Evolutionary conservation across 1,139 yeast genomes (phyloP).

Genomic region (Protomyces lactucae-debilis): DNA sequence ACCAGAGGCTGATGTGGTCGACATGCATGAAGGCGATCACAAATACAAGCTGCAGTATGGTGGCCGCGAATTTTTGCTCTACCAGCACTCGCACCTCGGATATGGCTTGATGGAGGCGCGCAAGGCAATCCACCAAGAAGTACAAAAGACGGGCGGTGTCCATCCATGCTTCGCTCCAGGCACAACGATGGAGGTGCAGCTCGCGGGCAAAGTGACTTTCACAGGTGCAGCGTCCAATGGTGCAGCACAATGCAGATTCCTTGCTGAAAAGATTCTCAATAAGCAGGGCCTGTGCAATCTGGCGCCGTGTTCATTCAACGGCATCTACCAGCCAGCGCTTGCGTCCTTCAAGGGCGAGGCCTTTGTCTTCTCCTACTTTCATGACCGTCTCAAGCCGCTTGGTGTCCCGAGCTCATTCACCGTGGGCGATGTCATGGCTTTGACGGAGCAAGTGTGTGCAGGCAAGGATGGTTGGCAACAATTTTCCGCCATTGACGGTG

Average conservation of each 20-base stretch:
- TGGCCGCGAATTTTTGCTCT: conserved; percentile 69
- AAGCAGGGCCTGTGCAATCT: conserved; percentile 70
- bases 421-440: conserved; percentile 71
- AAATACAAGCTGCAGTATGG: conserved; percentile 78
- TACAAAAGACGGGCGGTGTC: conserved; percentile 48
- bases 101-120: conserved; percentile 94
- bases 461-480: conserved; percentile 73
- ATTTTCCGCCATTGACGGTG: conserved; percentile 53
- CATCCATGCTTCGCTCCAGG: conserved; percentile 91
- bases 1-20: conserved; percentile 55
- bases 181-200: conserved; percentile 43
- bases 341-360: conserved; percentile 72
- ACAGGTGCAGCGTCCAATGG: conserved; percentile 65
- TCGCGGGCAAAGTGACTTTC: conserved; percentile 53
- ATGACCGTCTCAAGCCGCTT: conserved; percentile 86
- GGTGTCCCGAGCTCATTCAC: conserved; percentile 93
- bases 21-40: conserved; percentile 69
- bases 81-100: conserved; percentile 93
- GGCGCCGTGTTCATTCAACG: conserved; percentile 91
- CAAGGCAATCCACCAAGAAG: conserved; percentile 63
- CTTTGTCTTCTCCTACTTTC: conserved; percentile 87
- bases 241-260: conserved; percentile 70
- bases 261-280: conserved; percentile 77
- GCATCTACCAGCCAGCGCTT: conserved; percentile 92
- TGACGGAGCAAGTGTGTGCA: conserved; percentile 77